phyloP scores from a whole-genome alignment of 192 early-diverging fungal species.

The Gamsiella multidivaricata region DNA sequence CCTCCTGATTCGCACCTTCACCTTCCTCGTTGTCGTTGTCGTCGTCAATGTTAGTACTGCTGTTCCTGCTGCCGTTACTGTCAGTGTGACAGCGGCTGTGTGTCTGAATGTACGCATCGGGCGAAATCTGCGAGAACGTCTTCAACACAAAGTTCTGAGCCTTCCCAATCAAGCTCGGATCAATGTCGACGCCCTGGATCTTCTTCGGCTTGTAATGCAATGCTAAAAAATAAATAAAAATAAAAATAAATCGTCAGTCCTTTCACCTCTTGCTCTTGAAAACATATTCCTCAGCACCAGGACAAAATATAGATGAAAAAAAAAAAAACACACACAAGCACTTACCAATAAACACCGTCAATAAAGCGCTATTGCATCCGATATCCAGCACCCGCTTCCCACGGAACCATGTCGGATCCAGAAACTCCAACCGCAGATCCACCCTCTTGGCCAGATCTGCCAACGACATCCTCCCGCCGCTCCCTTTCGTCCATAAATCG shows the following conservation, averaged over 20 bases:
- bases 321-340: neutral
- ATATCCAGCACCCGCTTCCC: conserved; percentile 76
- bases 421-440: conserved; percentile 69
- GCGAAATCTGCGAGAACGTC: conserved; percentile 54
- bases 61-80: conserved; percentile 8
- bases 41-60: neutral
- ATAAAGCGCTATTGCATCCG: conserved; percentile 80
- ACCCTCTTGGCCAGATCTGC: conserved; percentile 27
- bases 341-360: conserved; percentile 68
- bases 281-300: too few species aligned
- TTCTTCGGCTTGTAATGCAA: conserved; percentile 58
- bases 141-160: conserved; percentile 61
- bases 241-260: neutral
- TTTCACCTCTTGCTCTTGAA: neutral
- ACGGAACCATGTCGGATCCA: conserved; percentile 62
- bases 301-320: neutral
- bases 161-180: conserved; percentile 68
- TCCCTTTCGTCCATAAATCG: neutral
- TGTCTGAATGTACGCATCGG: conserved; percentile 19
- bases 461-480: neutral
- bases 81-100: neutral
- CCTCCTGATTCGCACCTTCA: neutral
- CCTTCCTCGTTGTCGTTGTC: neutral
- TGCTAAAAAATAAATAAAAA: conserved; percentile 49
- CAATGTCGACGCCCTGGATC: conserved; percentile 83